These are phyloP conservation scores for Heracleum sosnowskyi DNA, from an alignment of 129 eudicot genomes.

Conservation along the genomic window DNA sequence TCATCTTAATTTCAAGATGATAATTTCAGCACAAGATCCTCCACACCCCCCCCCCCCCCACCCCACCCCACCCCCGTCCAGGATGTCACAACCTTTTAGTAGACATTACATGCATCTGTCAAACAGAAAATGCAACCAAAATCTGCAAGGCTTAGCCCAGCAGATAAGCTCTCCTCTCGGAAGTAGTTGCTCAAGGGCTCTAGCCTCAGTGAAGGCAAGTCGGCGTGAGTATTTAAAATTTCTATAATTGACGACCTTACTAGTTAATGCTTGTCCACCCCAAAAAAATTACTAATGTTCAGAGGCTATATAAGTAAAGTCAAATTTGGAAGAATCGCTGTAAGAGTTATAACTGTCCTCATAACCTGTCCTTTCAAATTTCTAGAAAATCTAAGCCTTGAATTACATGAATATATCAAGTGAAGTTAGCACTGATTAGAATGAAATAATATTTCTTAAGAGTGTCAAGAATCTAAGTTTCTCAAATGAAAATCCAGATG, in stretches of 20 bases:
- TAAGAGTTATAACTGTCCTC: background rate
- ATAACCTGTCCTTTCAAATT: background rate
- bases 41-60: no score
- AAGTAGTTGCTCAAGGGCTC: background rate
- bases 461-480: background rate
- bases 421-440: background rate
- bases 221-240: background rate
- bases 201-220: background rate
- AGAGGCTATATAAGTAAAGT: background rate
- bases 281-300: background rate
- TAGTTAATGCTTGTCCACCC: background rate
- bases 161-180: background rate
- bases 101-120: background rate
- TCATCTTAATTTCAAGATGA: background rate
- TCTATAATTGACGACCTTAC: background rate
- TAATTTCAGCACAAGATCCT: background rate
- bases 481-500: background rate
- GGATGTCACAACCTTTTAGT: no score
- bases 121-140: background rate
- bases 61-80: no score
- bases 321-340: background rate
- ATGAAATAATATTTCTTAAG: background rate
- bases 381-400: background rate
- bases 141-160: background rate
- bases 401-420: background rate